Percentiles rank a stretch among this genome's conserved stretches.
These are phyloP conservation scores for Candida insectorum DNA, from an alignment of 805 yeast genomes.

Conservation along the genomic window DNA sequence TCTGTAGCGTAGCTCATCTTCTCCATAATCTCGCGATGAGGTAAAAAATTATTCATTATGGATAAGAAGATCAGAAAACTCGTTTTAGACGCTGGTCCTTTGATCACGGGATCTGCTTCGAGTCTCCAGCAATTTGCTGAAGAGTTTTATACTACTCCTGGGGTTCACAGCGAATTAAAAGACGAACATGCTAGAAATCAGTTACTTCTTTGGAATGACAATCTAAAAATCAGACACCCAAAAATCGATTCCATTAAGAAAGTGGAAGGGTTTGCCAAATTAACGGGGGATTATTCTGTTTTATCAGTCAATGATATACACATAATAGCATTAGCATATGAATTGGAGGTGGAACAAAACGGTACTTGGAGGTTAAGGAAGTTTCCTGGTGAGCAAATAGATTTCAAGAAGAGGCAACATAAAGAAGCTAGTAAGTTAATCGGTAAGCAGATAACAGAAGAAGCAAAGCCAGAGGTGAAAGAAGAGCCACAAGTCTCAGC, in stretches of 20 bases:
- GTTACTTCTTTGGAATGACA: constrained; percentile 75
- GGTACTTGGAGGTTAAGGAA: constrained; percentile 72
- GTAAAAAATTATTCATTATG: background rate
- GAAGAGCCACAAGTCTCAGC: constrained; percentile 7
- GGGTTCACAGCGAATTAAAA: constrained; percentile 80
- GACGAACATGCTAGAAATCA: constrained; percentile 84
- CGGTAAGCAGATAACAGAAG: constrained; percentile 2
- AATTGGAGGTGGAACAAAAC: constrained; percentile 67
- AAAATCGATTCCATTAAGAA: constrained; percentile 55
- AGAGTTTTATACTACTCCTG: constrained; percentile 84
- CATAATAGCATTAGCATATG: constrained; percentile 87
- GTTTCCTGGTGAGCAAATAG: constrained; percentile 62
- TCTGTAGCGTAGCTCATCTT: too few species aligned
- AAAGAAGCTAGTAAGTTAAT: background rate
- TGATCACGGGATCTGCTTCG: constrained; percentile 80
- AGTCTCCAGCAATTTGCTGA: constrained; percentile 68
- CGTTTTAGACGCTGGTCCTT: constrained; percentile 92
- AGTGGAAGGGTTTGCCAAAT: constrained; percentile 72
- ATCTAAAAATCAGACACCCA: constrained; percentile 74
- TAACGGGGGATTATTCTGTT: constrained; percentile 90
- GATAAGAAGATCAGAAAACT: constrained; percentile 46
- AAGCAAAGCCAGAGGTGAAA: constrained; percentile 10
- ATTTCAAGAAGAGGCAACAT: constrained; percentile 14
- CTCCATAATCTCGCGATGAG: constrained; percentile 1
- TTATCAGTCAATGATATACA: constrained; percentile 89